These are phyloP conservation scores for Conoideocrella luteorostrata DNA, from an alignment of 2,329 filamentous ascomycete species.

Conservation along the genomic window DNA sequence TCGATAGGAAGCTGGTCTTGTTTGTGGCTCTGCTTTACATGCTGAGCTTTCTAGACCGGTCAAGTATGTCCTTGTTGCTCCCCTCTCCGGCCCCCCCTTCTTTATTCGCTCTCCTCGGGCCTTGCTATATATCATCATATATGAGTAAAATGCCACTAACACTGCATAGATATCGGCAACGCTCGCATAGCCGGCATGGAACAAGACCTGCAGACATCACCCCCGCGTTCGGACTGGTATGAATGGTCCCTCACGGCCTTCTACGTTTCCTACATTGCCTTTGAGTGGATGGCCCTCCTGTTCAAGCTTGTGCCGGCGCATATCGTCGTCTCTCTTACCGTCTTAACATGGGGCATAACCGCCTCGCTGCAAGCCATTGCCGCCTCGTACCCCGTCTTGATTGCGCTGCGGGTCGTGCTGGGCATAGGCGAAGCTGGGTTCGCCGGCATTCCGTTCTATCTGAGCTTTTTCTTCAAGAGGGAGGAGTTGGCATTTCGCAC, in stretches of 20 bases:
- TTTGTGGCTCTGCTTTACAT: slow-evolving; percentile 81
- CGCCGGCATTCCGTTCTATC: slow-evolving; percentile 55
- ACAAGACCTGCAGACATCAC: slow-evolving; percentile 47
- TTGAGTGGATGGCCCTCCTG: slow-evolving; percentile 60
- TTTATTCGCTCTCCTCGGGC: neutral
- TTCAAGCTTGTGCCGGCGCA: slow-evolving; percentile 57
- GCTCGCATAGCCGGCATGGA: slow-evolving; percentile 60
- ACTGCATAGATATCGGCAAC: slow-evolving; percentile 57
- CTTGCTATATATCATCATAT: too few relatives aligned
- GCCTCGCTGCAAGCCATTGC: slow-evolving; percentile 67
- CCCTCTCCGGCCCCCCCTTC: neutral
- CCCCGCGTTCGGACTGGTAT: slow-evolving; percentile 43
- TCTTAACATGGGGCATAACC: slow-evolving; percentile 71
- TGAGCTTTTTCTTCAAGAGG: slow-evolving; percentile 58
- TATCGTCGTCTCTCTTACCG: slow-evolving; percentile 53
- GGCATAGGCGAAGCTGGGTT: slow-evolving; percentile 62
- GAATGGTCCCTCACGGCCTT: slow-evolving; percentile 56
- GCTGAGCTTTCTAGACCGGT: slow-evolving; percentile 78
- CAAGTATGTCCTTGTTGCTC: slow-evolving; percentile 50
- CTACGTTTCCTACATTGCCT: slow-evolving; percentile 56
- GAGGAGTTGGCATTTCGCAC: slow-evolving; percentile 78
- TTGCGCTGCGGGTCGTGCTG: slow-evolving; percentile 49
- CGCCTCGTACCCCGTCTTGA: slow-evolving; percentile 55
- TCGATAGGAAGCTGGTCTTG: slow-evolving; percentile 70
- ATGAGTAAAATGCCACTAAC: too few relatives aligned